Base-by-base conservation (phyloP, 1,139 yeast species). In the Protomyces pachydermus region DNA sequence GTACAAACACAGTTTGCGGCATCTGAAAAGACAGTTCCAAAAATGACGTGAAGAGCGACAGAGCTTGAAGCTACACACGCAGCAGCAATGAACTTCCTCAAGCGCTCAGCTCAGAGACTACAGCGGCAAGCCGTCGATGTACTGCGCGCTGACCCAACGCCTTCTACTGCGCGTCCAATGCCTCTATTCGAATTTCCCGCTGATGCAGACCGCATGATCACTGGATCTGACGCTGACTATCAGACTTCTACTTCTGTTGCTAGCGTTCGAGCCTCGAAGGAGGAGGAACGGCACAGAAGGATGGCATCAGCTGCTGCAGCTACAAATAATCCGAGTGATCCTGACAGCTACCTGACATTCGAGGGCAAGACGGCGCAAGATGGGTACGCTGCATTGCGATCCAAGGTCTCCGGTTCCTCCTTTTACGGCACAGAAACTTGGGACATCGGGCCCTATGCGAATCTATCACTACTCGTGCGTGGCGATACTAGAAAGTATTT, bases 381-480 rank as follows among this genome's bases (percentile, higher is more conserved):
- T 5, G 96, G 96, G 1, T 89, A 89, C 76, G 91, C 95, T 57
- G 88, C 89, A 95, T 87, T 88, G 75, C 81, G 95, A 68, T 88
- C 96, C 1, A 81, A 78, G 68, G 89, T 87, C 72, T 84, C 62
- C 66, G 73, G 61, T 62, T 70, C 56, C 72, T 72, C 68, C 71
- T 69, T 65, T 51, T 60, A 55, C 45, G 72, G 70, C 42, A 63
- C 66, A 4, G 67, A 67, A 14, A 54, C 58, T 61, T 83, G 87
- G 87, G 87, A 86, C 72, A 85, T 89, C 88, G 78, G 82, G 45
- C 75, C 76, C 60, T 83, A 77, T 72, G 79, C 80, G 63, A 83
- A 84, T 71, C 76, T 89, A 69, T 86, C 85, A 46, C 73, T 89
- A 72, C 77, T 91, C 64, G 93, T 88, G 35, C 82, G 84, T 68